Base-by-base conservation (phyloP, 148 eudicot species). In the Polygonum aviculare region DNA sequence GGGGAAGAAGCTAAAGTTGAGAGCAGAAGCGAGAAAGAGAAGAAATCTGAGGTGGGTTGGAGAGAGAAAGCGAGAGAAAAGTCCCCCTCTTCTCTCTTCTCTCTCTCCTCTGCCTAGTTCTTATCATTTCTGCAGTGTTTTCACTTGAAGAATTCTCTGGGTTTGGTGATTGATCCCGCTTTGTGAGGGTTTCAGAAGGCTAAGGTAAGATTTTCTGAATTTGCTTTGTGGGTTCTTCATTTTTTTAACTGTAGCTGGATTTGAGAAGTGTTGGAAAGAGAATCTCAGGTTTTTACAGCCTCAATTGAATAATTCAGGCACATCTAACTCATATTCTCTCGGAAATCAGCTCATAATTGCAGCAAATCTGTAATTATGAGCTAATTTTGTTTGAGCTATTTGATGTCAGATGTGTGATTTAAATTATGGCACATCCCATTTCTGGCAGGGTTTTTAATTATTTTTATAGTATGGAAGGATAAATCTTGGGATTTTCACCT, bases 21-120 rank as follows among this genome's bases (percentile, higher is more conserved):
- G 22, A 78, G 22, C 69, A n/a, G 21, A 33, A 0, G 22, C 4
- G 26, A 18, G 47, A 16, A 78, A 75, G 67, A 67, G 75, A 79
- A 77, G 52, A 49, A 85, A 80, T 16, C 18, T 50, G 55, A 16
- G 83, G 82, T 79, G 77, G 76, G 83, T 38, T 83, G 65, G 81
- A 49, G 77, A 77, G 79, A 65, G 70, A 80, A 44, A 65, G 50
- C 38, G 59, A 75, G 49, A 52, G 69, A 63, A 63, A 63, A 57
- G 72, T 67, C 38, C 6, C 6, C 16, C 9, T 35, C 45, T 16
- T 72, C 54, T 72, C 18, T 19, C 74, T 40, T 35, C 69, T 77
- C 80, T 76, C 60, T 50, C 67, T 50, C 52, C n/a, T 54, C 33
- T 18, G 54, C 72, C 63, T 55, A 62, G 69, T 31, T 35, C 36